Evolutionary conservation across 441 rosid species (phyloP).

Genomic region (Euphorbia corollata): DNA sequence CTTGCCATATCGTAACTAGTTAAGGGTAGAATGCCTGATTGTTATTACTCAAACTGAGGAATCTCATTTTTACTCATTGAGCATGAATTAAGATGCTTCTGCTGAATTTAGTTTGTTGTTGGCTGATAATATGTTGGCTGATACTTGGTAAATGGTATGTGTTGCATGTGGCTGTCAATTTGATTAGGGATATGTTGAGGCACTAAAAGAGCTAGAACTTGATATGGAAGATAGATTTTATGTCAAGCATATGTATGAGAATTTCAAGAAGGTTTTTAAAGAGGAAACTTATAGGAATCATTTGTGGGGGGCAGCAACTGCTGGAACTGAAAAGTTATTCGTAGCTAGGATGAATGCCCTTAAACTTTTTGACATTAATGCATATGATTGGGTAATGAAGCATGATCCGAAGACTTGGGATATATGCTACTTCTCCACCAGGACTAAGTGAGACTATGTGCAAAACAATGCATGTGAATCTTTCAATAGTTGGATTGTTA

Average conservation of each 20-base stretch:
- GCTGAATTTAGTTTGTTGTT: too few relatives aligned
- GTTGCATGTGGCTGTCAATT: background rate
- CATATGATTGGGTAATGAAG: background rate
- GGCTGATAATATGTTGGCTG: too few relatives aligned
- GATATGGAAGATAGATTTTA: background rate
- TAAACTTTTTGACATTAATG: background rate
- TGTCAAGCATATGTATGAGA: background rate
- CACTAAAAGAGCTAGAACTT: too few relatives aligned
- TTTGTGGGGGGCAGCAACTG: too few relatives aligned
- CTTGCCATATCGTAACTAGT: too few relatives aligned
- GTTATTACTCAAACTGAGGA: too few relatives aligned
- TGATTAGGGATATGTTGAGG: too few relatives aligned
- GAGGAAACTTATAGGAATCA: too few relatives aligned
- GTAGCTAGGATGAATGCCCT: background rate
- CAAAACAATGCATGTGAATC: background rate
- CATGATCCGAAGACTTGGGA: background rate
- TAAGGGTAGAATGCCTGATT: too few relatives aligned
- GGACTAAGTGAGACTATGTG: background rate
- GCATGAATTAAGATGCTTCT: too few relatives aligned
- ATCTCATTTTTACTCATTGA: too few relatives aligned
- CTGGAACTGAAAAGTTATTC: background rate
- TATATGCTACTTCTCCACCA: background rate
- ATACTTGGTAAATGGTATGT: background rate
- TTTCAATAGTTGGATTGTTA: background rate
- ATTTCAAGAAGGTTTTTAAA: too few relatives aligned